Evolutionary conservation across 805 yeast genomes (phyloP), one percentile per base, ranked within the genome.

Genomic region (Jamesozyma piceae): DNA sequence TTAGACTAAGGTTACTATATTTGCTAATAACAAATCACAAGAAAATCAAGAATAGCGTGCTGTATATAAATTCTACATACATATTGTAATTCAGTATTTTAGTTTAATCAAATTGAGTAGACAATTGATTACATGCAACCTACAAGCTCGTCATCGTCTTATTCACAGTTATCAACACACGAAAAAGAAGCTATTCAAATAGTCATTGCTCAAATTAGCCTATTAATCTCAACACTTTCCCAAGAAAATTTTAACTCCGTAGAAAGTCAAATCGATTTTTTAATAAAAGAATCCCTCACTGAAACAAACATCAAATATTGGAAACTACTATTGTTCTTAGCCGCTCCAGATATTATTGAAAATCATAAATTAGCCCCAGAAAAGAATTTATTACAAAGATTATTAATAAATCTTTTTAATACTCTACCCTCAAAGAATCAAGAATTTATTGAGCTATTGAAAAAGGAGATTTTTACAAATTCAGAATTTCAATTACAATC

Each of bases 131-230:
- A 47, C 55, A 53, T 53, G 57, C 55, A 50, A 50, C 46, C 49
- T 35, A 6, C 37, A 43, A 20, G 36, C 21, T 37, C 44, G 11
- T 34, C 32, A 28, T 13, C 15, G 19, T 24, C 42, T 21, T 19
- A 13, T 9, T 29, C 32, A 19, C 30, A 42, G 33, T 39, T 40
- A 19, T 32, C 43, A n/a, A 42, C 37, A 38, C 48, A 54, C 45
- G 54, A 50, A 34, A 49, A 49, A 35, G 54, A 54, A 46, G 55
- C 58, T 30, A 52, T 48, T 28, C 58, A 55, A 30, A 57, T 55
- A 30, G 41, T 50, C 21, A 45, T 51, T 35, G 46, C 62, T 19
- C 64, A 59, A 31, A 51, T 58, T 30, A 58, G 58, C 39, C 46
- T 57, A 43, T 48, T 58, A 39, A 46, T 59, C 36, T 51, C 57